Percentiles rank a stretch among this genome's conserved stretches.
phyloP scores from a whole-genome alignment of 1,139 yeast genomes.

The Chernovozyma sophiae-reginae region DNA sequence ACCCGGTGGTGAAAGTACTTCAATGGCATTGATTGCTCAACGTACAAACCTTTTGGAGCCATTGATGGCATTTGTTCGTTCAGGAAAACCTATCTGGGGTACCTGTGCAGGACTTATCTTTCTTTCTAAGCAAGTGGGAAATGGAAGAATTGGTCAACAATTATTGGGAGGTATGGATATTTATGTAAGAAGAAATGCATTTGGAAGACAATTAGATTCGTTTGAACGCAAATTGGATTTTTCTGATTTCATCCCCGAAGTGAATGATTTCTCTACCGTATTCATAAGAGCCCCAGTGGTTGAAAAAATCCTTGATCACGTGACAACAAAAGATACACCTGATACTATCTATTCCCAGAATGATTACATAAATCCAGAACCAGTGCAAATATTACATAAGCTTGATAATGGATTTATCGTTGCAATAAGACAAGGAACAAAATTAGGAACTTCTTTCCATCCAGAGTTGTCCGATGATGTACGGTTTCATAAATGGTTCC shows the following conservation, averaged over 20 bases:
- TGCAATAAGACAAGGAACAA: constrained; percentile 67
- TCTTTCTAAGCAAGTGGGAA: constrained; percentile 52
- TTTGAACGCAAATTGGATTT: constrained; percentile 51
- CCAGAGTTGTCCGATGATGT: constrained; percentile 65
- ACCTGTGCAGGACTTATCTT: constrained; percentile 84
- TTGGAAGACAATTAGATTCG: constrained; percentile 74
- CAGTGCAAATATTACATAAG: constrained; percentile 42
- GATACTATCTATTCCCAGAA: constrained; percentile 22
- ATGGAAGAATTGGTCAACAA: constrained; percentile 56
- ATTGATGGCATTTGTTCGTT: constrained; percentile 47
- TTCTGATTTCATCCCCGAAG: constrained; percentile 40
- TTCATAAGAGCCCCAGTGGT: constrained; percentile 82
- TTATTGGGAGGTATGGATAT: constrained; percentile 65
- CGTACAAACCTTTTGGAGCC: constrained; percentile 57
- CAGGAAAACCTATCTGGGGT: constrained; percentile 69
- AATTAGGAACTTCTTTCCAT: constrained; percentile 76
- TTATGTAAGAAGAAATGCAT: constrained; percentile 66
- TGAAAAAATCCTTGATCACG: constrained; percentile 25
- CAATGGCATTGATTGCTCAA: constrained; percentile 71
- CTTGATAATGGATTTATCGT: constrained; percentile 49
- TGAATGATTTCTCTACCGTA: constrained; percentile 49
- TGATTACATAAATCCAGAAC: constrained; percentile 21
- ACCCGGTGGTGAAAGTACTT: constrained; percentile 82
- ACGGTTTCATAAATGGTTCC: constrained; percentile 70
- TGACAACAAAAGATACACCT: background rate